Evolutionary conservation across 768 basidiomycete genomes (phyloP), one percentile per base, ranked within the genome.

Genomic region (Guyanaporus albipodus): DNA sequence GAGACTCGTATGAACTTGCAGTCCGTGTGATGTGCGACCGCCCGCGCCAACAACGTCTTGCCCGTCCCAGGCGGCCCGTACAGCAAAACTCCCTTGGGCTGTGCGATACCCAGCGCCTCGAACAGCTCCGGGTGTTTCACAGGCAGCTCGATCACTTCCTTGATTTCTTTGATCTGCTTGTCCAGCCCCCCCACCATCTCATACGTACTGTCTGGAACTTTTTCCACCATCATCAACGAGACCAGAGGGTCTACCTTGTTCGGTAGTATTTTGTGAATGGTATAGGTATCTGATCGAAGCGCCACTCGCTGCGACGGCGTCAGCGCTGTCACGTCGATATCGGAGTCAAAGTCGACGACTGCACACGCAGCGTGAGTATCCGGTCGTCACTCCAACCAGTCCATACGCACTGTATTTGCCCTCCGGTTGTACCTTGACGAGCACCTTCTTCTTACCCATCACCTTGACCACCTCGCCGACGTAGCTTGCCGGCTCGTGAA

Each of bases 151-250:
- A 97, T 97, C 63, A 97, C 95, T 69, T 98, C 95, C 70, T 97
- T 96, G 70, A 98, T 95, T 62, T 98, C 94, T 73, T 96, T 96
- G 61, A 95, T 94, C 55, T 94, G 87, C 71, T 96, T 91, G 75
- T 98, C 96, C 48, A 98, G 79, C 57, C 95, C 95, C 18, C 96
- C 96, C 50, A 99, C 95, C 94, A 98, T 97, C 70, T 98, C 96
- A 70, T 99, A 99, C 24, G 96, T 98, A 69, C 89, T 92, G 68
- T 98, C 95, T 0, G 95, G 95, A 0, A 98, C 95, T 67, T 99
- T 99, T 71, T 99, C 95, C 10, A 98, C 95, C 94, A 98, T 97
- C 96, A 98, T 98, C 53, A 98, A 81, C 17, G 93, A 96, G 24
- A 98, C 94, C 32, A 98, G 83, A 4, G 96, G 95, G 68, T 97